A percentile compares a stretch with the other conserved stretches of the same genome.
Evolutionary conservation across 805 yeast genomes (phyloP).

Genomic region (Ogataea nakhonphanomensis): DNA sequence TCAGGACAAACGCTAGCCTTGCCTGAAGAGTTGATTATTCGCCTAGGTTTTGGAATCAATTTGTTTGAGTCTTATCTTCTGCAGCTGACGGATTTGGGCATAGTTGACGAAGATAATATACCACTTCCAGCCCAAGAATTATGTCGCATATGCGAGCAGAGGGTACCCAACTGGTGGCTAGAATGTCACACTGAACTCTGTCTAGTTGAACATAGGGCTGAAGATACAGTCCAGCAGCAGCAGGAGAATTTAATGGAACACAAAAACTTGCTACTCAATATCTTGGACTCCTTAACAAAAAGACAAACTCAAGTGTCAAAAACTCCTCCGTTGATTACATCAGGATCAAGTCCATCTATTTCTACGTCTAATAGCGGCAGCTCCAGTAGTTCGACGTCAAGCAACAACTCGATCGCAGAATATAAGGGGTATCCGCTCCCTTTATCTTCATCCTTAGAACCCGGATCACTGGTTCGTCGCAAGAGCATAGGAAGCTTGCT

Average conservation of each 20-base stretch:
- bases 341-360: conserved; percentile 24
- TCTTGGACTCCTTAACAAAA: conserved; percentile 39
- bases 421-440: conserved; percentile 58
- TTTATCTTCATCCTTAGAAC: conserved; percentile 22
- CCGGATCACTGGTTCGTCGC: conserved; percentile 28
- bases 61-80: conserved; percentile 73
- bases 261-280: conserved; percentile 43
- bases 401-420: conserved; percentile 33
- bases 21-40: conserved; percentile 65
- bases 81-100: conserved; percentile 58
- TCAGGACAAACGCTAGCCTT: conserved; percentile 61
- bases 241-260: conserved; percentile 82
- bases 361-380: conserved; percentile 16
- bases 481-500: conserved; percentile 42
- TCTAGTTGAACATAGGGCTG: conserved; percentile 76
- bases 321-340: conserved; percentile 22
- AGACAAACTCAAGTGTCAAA: conserved; percentile 16
- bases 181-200: conserved; percentile 90
- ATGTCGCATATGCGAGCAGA: conserved; percentile 89
- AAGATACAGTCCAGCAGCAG: conserved; percentile 66
- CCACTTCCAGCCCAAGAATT: conserved; percentile 81
- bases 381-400: conserved; percentile 18
- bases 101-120: conserved; percentile 57
- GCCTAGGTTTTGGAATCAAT: conserved; percentile 86
- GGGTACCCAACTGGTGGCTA: conserved; percentile 94